Percentiles rank a stretch among this genome's conserved stretches.
These are phyloP conservation scores for Scopulariopsis brevicaulis DNA, from an alignment of 2,329 filamentous ascomycete species.

Conservation along the genomic window DNA sequence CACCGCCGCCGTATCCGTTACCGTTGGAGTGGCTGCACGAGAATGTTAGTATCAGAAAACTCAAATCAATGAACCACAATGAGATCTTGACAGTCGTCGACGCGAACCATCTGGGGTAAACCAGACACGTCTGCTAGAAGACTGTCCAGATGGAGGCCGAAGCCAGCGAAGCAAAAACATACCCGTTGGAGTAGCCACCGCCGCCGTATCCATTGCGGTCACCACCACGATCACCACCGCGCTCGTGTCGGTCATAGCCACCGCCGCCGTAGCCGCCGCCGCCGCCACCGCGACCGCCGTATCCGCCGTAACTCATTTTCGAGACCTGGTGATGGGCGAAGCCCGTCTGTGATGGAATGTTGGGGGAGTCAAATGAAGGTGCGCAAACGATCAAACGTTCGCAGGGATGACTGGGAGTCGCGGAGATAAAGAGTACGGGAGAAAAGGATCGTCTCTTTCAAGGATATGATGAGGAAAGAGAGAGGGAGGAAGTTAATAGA, in stretches of 20 bases:
- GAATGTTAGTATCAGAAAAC: background rate
- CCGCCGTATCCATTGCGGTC: slow-evolving; percentile 40
- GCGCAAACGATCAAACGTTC: background rate
- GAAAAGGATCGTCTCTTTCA: background rate
- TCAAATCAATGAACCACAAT: background rate
- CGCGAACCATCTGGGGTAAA: background rate
- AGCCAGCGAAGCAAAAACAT: slow-evolving; percentile 13
- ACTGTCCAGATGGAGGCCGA: background rate
- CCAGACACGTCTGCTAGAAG: background rate
- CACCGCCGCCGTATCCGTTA: background rate
- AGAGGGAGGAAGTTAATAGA: background rate
- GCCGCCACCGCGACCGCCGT: slow-evolving; percentile 14
- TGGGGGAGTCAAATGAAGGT: background rate
- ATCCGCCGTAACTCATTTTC: slow-evolving; percentile 13
- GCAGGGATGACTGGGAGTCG: background rate
- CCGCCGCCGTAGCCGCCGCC: slow-evolving; percentile 15
- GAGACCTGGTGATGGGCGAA: background rate
- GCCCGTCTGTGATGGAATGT: background rate
- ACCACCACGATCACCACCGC: slow-evolving; percentile 29
- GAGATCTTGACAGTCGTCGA: background rate
- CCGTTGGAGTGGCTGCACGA: background rate
- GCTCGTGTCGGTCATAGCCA: slow-evolving; percentile 23
- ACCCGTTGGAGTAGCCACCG: slow-evolving; percentile 26
- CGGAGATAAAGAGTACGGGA: background rate
- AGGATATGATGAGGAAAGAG: background rate